Percentiles rank a stretch among this genome's conserved stretches.
Evolutionary conservation across 208 protist species (phyloP).

Genomic region (Trypanosoma melophagium): DNA sequence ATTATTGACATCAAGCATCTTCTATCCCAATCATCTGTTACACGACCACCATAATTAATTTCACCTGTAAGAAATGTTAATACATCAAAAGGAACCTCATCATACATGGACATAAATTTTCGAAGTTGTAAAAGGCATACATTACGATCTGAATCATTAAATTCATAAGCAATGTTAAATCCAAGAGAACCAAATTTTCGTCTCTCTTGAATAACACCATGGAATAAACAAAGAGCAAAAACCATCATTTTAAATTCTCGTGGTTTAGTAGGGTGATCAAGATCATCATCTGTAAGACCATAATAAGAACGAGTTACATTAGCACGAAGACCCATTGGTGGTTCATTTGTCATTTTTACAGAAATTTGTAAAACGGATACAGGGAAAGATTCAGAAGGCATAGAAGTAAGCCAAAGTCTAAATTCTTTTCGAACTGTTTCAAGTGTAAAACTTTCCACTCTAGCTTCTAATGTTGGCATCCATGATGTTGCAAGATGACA

Average conservation of each 20-base stretch:
- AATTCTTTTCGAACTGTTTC: conserved; percentile 97
- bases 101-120: conserved; percentile 92
- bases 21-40: conserved; percentile 97
- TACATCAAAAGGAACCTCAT: conserved; percentile 92
- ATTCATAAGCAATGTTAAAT: conserved; percentile 97
- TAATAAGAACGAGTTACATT: conserved; percentile 96
- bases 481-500: conserved; percentile 96
- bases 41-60: conserved; percentile 97
- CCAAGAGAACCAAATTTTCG: conserved; percentile 94
- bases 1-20: conserved; percentile 95
- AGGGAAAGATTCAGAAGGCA: conserved; percentile 96
- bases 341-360: conserved; percentile 99
- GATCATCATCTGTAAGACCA: conserved; percentile 84
- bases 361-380: conserved; percentile 96
- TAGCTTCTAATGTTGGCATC: conserved; percentile 92
- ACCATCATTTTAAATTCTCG: conserved; percentile 90
- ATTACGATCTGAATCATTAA: conserved; percentile 94
- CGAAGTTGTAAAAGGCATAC: conserved; percentile 91
- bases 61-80: conserved; percentile 93
- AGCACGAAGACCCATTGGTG: conserved; percentile 96
- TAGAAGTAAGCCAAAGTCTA: conserved; percentile 97
- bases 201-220: conserved; percentile 94
- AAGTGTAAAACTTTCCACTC: conserved; percentile 92
- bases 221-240: conserved; percentile 94
- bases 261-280: conserved; percentile 83